A percentile compares a stretch with the other conserved stretches of the same genome.
Conservation (phyloP, 148 eudicot species). For the Gaultheria prostrata region DNA sequence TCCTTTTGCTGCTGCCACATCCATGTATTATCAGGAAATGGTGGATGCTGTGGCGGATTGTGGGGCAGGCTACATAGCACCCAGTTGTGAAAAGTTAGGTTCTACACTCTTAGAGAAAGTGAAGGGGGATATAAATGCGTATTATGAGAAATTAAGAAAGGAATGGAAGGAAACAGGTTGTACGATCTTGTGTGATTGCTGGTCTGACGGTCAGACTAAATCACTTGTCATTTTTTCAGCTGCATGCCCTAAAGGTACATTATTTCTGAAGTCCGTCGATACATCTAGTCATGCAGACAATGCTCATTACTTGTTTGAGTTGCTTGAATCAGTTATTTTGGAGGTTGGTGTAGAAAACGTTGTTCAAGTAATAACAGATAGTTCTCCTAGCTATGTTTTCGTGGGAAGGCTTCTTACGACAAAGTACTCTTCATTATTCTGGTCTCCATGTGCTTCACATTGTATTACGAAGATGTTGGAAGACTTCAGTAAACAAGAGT, state of each 20-base stretch:
- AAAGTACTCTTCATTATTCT: constrained; percentile 40
- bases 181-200: constrained; percentile 36
- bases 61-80: constrained; percentile 40
- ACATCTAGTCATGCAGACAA: constrained; percentile 35
- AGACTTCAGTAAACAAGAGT: constrained; percentile 35
- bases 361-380: constrained; percentile 39
- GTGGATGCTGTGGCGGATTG: constrained; percentile 36
- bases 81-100: constrained; percentile 29
- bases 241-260: constrained; percentile 38
- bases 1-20: constrained; percentile 37
- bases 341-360: constrained; percentile 34
- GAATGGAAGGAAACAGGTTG: constrained; percentile 45
- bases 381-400: constrained; percentile 24
- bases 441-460: constrained; percentile 47
- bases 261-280: constrained; percentile 33
- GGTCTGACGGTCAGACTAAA: constrained; percentile 25
- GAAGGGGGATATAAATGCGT: constrained; percentile 27
- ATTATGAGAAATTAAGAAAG: constrained; percentile 23
- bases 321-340: constrained; percentile 32
- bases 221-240: constrained; percentile 33
- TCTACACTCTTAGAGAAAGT: constrained; percentile 29
- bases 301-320: constrained; percentile 30
- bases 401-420: constrained; percentile 45
- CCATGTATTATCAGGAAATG: constrained; percentile 41
- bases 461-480: constrained; percentile 36